These are phyloP conservation scores for Polygonum maritimum DNA, from an alignment of 148 eudicot species.

Conservation along the genomic window DNA sequence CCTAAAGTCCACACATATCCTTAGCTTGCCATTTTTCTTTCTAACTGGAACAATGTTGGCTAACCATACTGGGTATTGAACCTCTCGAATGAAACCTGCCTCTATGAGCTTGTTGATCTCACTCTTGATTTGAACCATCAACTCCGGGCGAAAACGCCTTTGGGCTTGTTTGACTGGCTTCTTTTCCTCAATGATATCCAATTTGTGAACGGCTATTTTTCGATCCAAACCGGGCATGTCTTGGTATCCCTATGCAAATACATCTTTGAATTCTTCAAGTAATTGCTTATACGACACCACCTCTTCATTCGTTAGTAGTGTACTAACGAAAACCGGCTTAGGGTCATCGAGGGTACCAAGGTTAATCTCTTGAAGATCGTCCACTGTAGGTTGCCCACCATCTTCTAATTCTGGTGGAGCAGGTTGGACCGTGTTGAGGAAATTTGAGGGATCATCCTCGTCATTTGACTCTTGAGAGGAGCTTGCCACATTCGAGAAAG, in stretches of 20 bases:
- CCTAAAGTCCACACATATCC: background rate
- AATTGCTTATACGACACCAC: background rate
- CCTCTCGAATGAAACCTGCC: background rate
- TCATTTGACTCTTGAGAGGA: background rate
- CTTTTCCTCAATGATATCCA: background rate
- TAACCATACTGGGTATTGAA: background rate
- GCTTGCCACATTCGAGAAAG: background rate
- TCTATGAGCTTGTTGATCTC: background rate
- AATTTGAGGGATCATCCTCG: background rate
- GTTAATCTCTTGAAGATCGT: background rate
- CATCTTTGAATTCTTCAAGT: constrained; percentile 14
- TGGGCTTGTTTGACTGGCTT: background rate
- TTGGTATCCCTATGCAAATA: background rate
- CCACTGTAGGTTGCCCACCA: background rate
- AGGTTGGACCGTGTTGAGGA: background rate
- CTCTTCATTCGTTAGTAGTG: background rate
- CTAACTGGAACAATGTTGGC: background rate
- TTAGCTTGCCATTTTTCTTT: background rate
- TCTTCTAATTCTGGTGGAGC: background rate
- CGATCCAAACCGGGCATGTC: background rate
- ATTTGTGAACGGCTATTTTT: background rate
- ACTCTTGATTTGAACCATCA: background rate
- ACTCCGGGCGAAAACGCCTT: background rate
- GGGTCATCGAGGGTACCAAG: no score
- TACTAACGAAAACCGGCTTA: background rate